These are phyloP conservation scores for Cadophora gregata DNA, from an alignment of 2,329 filamentous ascomycete species.

Conservation along the genomic window DNA sequence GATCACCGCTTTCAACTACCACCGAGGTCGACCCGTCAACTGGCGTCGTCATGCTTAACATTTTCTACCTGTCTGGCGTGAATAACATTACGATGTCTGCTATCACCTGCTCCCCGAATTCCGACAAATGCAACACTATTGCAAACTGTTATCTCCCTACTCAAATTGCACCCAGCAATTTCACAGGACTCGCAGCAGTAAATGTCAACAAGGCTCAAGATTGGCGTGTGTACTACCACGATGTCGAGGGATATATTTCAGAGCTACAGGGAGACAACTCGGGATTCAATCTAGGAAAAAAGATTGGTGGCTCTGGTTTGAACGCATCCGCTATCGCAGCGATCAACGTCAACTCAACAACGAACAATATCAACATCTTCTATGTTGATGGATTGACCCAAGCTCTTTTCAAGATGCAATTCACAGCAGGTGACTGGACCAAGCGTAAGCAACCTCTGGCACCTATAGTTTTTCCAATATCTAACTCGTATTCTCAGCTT, in stretches of 20 bases:
- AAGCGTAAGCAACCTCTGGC: slow-evolving; percentile 25
- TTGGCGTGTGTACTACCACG: slow-evolving; percentile 37
- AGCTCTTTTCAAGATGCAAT: slow-evolving; percentile 31
- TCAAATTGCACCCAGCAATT: slow-evolving; percentile 24
- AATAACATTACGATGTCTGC: slow-evolving; percentile 35
- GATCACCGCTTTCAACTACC: slow-evolving; percentile 35
- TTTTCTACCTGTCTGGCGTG: slow-evolving; percentile 35
- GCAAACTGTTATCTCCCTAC: slow-evolving; percentile 29
- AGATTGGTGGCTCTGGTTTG: slow-evolving; percentile 32
- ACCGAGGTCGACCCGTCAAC: slow-evolving; percentile 30
- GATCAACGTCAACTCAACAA: slow-evolving; percentile 34
- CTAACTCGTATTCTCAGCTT: slow-evolving; percentile 11
- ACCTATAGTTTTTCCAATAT: not conserved
- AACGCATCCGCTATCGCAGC: slow-evolving; percentile 33
- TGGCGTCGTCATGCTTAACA: slow-evolving; percentile 35
- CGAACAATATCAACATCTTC: slow-evolving; percentile 37
- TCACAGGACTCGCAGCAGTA: slow-evolving; percentile 34
- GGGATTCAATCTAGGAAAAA: slow-evolving; percentile 31
- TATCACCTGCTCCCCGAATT: slow-evolving; percentile 31
- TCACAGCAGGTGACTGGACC: slow-evolving; percentile 31
- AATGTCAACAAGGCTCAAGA: slow-evolving; percentile 35
- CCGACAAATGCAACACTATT: slow-evolving; percentile 31
- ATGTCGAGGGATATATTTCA: slow-evolving; percentile 29
- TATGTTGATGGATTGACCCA: slow-evolving; percentile 31
- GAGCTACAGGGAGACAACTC: slow-evolving; percentile 33